Conservation (phyloP, 345 rosid species). For the Lepidium didymum region DNA sequence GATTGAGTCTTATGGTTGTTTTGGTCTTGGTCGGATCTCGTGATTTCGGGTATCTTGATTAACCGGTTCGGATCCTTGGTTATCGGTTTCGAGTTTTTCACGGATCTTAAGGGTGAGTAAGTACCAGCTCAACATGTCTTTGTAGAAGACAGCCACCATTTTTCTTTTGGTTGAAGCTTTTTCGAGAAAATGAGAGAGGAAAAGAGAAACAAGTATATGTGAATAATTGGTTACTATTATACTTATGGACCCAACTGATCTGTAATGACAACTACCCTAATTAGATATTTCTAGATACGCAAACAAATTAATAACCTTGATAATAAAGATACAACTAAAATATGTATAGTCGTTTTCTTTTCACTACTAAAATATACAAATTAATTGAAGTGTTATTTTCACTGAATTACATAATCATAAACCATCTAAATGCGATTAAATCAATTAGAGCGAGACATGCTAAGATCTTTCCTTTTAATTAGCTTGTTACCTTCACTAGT, state of each 20-base stretch:
- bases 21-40: constrained; percentile 15
- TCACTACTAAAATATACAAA: neutral
- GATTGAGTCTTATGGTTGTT: constrained; percentile 22
- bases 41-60: neutral
- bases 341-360: neutral
- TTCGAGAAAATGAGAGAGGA: neutral
- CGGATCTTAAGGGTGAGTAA: constrained; percentile 29
- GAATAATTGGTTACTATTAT: constrained; percentile 7
- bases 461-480: no score
- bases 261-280: constrained; percentile 21
- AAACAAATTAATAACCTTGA: neutral
- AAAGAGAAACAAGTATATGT: neutral
- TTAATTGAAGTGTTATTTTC: neutral
- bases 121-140: constrained; percentile 35
- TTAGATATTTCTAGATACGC: neutral
- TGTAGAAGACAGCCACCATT: constrained; percentile 34
- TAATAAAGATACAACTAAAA: neutral
- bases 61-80: constrained; percentile 1
- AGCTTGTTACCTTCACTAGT: no score
- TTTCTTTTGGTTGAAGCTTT: constrained; percentile 2
- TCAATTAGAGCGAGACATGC: neutral
- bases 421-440: neutral
- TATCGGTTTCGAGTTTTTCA: constrained; percentile 18
- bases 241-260: constrained; percentile 25
- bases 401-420: neutral